These are phyloP conservation scores for Candida methanosorbosa DNA, from an alignment of 805 yeast species.

Conservation along the genomic window DNA sequence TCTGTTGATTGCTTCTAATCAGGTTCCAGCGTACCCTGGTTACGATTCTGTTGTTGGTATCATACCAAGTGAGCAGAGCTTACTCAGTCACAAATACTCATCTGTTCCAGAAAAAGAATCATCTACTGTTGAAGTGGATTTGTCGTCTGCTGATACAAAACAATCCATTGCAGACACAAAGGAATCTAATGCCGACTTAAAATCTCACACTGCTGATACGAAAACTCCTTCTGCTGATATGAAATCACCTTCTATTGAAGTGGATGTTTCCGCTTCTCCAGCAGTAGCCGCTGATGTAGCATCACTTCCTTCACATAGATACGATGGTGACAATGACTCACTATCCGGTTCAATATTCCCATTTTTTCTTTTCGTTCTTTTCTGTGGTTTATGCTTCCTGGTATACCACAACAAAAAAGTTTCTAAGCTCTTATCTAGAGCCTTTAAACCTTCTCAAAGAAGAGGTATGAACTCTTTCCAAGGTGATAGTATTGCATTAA, in stretches of 20 bases:
- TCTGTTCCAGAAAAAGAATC: too few species aligned
- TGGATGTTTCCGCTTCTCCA: not conserved
- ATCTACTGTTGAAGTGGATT: too few species aligned
- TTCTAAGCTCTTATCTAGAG: constrained; percentile 8
- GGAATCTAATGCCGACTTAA: not conserved
- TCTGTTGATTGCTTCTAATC: constrained; percentile 71
- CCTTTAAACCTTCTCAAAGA: too few species aligned
- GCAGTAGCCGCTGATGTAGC: not conserved
- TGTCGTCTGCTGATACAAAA: too few species aligned
- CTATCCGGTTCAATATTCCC: not conserved
- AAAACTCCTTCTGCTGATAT: too few species aligned
- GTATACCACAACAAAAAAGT: not conserved
- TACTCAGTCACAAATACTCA: too few species aligned
- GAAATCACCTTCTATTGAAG: not conserved
- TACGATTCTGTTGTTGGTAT: constrained; percentile 24
- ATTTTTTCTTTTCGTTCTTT: not conserved
- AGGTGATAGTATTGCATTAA: too few species aligned
- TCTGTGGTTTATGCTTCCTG: not conserved
- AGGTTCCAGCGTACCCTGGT: constrained; percentile 28
- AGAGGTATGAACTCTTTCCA: too few species aligned
- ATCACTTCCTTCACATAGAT: too few species aligned
- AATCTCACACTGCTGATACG: too few species aligned
- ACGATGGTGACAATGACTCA: too few species aligned
- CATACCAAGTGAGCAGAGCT: constrained; percentile 25
- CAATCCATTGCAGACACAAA: not conserved